Evolutionary conservation across 306 rosid genomes (phyloP), one percentile per base, ranked within the genome.

Genomic region (Prunus mume): DNA sequence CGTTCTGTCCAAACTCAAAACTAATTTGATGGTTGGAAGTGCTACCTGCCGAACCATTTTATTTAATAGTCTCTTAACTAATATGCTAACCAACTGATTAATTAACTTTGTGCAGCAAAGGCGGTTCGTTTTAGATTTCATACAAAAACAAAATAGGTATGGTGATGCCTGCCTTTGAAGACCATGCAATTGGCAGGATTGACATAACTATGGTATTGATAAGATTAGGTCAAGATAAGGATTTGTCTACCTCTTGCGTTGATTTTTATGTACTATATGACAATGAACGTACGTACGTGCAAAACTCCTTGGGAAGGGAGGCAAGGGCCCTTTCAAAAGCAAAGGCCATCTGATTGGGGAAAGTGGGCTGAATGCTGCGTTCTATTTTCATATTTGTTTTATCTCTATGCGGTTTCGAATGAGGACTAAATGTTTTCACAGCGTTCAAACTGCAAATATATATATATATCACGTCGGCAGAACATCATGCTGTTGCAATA

Each of bases 401-500:
- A 13, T 50, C 5, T n/a, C 10, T 15, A n/a, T 22, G 38, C 2
- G 6, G 12, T 30, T 13, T 60, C 9, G 30, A 22, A 9, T 12
- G 15, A 25, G 43, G 15, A 54, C 17, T 56, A 11, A 1, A 15
- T 14, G 60, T 22, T 41, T 57, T 58, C 9, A 25, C 24, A 13
- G 34, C 77, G 32, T 52, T 38, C 43, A 61, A 43, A 34, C 28
- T 51, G 57, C 22, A 56, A 56, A 3, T 9, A 17, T 12, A 22
- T n/a, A n/a, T n/a, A n/a, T 20, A 47, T 20, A 47, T 52, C 11
- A 41, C 61, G 45, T 80, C 62, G 69, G 62, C 66, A 75, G 3
- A 2, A 13, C 76, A n/a, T 69, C 73, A 69, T 18, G 71, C 24
- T 2, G 28, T 12, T 41, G 76, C 41, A 69, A 75, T 60, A 56